Conservation (phyloP, 2,329 filamentous ascomycete genomes). For the Exophiala calicioides region DNA sequence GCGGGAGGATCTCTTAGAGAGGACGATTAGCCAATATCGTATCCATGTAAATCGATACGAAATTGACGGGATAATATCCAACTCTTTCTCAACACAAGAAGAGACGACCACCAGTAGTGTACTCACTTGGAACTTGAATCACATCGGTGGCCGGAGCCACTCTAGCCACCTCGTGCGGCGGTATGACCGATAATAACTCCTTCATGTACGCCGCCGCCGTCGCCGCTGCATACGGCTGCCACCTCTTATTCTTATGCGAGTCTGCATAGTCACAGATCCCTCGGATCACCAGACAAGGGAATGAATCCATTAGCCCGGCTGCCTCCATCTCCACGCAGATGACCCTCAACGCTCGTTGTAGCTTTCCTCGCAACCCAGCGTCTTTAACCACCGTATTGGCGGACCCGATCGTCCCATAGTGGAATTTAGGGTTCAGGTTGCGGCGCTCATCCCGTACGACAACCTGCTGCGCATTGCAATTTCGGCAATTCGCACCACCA, state of each 20-base stretch:
- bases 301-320: conserved; percentile 15
- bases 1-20: neutral
- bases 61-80: neutral
- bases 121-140: neutral
- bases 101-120: neutral
- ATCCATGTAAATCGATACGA: neutral
- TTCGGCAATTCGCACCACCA: neutral
- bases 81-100: neutral
- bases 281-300: conserved; percentile 19
- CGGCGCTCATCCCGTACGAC: neutral
- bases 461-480: conserved; percentile 1
- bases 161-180: conserved; percentile 1
- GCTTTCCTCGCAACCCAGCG: conserved; percentile 7
- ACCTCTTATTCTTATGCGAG: conserved; percentile 16
- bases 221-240: too few species aligned
- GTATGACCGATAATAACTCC: neutral
- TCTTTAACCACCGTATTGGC: conserved; percentile 34
- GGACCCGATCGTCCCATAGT: conserved; percentile 35
- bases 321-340: conserved; percentile 21
- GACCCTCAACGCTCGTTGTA: neutral
- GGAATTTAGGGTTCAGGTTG: conserved; percentile 17
- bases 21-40: too few species aligned
- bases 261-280: conserved; percentile 20
- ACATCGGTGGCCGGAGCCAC: neutral
- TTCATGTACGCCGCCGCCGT: too few species aligned